phyloP scores from a whole-genome alignment of 2,329 filamentous ascomycete species.

The Talaromyces sp. region DNA sequence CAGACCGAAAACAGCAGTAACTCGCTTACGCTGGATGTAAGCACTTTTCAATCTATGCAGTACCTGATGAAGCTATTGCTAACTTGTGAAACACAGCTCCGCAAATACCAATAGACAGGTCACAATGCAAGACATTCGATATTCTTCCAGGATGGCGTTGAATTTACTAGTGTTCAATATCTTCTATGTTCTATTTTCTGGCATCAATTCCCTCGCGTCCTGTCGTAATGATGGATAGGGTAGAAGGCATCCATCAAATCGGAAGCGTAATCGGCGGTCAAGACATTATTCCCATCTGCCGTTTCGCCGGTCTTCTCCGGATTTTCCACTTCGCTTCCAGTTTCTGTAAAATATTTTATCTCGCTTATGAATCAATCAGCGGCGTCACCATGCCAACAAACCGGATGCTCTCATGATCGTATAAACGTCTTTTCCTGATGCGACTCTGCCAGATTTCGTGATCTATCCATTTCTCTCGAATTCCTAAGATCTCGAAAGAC shows the following conservation, averaged over 20 bases:
- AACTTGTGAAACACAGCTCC: conserved; percentile 25
- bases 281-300: too few relatives aligned
- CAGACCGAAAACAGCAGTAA: conserved; percentile 89
- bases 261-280: not conserved
- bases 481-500: not conserved
- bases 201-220: not conserved
- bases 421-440: not conserved
- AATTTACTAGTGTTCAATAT: not conserved
- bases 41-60: conserved; percentile 33
- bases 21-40: conserved; percentile 90
- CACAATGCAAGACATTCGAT: not conserved
- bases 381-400: not conserved
- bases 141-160: not conserved
- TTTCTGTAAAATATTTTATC: not conserved
- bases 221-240: not conserved
- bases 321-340: not conserved
- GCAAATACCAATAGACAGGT: conserved; percentile 27
- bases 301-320: not conserved
- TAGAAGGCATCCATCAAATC: too few relatives aligned
- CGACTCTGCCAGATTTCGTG: not conserved
- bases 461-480: not conserved
- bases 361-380: not conserved
- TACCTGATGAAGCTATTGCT: not conserved
- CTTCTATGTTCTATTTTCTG: not conserved
- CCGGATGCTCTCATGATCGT: not conserved